Percentiles rank a stretch among this genome's conserved stretches.
Conservation (phyloP, 495 filamentous ascomycete genomes). For the Bombardia bombarda region DNA sequence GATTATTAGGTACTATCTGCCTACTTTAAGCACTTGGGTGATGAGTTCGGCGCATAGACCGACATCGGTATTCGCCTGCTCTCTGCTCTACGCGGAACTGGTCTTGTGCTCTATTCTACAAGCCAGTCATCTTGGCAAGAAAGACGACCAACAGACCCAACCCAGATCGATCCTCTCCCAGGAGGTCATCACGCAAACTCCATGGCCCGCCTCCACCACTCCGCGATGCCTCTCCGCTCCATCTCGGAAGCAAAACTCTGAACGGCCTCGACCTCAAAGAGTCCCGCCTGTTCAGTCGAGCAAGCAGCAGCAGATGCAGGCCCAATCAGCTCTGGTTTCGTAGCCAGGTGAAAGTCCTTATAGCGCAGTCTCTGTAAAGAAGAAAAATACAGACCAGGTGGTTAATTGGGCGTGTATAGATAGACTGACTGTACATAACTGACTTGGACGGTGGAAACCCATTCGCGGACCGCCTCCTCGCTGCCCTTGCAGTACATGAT, state of each 20-base stretch:
- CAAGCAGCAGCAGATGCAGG: neutral
- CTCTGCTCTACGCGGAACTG: no score
- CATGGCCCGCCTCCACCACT: slow-evolving; percentile 24
- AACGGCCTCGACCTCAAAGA: slow-evolving; percentile 17
- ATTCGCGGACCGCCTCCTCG: slow-evolving; percentile 31
- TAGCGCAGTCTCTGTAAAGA: slow-evolving; percentile 20
- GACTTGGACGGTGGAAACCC: slow-evolving; percentile 26
- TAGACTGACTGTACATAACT: slow-evolving; percentile 1
- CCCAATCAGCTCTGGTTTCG: slow-evolving; percentile 14
- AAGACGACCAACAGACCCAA: no score
- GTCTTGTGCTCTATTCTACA: no score
- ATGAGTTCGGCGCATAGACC: no score
- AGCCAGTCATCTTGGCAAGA: no score
- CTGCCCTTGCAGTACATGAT: slow-evolving; percentile 70
- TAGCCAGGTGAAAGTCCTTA: slow-evolving; percentile 23
- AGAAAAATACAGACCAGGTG: neutral
- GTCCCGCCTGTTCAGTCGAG: slow-evolving; percentile 8
- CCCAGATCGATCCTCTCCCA: no score
- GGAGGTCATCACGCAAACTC: slow-evolving; percentile 4
- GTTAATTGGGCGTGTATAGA: neutral
- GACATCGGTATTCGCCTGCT: no score
- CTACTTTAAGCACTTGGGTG: no score
- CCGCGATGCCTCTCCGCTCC: slow-evolving; percentile 16
- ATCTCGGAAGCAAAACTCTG: slow-evolving; percentile 21
- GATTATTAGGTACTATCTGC: no score